Evolutionary conservation across 148 eudicot species (phyloP).

Genomic region (Rheum nobile): DNA sequence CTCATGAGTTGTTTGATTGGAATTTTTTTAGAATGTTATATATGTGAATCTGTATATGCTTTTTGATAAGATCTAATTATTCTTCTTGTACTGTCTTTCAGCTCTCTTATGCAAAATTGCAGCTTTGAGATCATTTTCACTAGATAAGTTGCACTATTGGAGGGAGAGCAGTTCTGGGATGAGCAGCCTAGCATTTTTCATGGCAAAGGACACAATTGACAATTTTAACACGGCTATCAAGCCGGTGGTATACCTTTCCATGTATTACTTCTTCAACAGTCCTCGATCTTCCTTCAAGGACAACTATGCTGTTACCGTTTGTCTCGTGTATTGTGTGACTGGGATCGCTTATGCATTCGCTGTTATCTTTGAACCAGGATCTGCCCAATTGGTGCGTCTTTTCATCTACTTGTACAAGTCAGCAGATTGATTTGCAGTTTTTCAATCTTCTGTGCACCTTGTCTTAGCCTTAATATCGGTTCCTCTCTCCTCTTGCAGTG

Average conservation of each 20-base stretch:
- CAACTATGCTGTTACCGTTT: slow-evolving; percentile 43
- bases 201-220: slow-evolving; percentile 65
- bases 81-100: slow-evolving; percentile 17
- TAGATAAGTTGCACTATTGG: slow-evolving; percentile 63
- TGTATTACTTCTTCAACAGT: slow-evolving; percentile 79
- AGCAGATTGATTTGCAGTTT: not conserved
- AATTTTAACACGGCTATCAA: slow-evolving; percentile 42
- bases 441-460: not conserved
- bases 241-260: slow-evolving; percentile 65
- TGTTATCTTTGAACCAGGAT: slow-evolving; percentile 51
- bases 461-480: not conserved
- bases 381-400: slow-evolving; percentile 54
- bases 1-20: not conserved
- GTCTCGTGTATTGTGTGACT: slow-evolving; percentile 67
- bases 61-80: slow-evolving; percentile 2
- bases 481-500: slow-evolving; percentile 31
- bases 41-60: not conserved
- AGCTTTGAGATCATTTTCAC: slow-evolving; percentile 53
- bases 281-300: slow-evolving; percentile 57
- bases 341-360: slow-evolving; percentile 59
- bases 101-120: slow-evolving; percentile 64
- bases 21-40: not conserved
- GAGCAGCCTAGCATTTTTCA: slow-evolving; percentile 65
- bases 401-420: not conserved
- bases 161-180: slow-evolving; percentile 72